These are phyloP conservation scores for Allium sativum DNA, from an alignment of 106 monocot genomes.

Conservation along the genomic window DNA sequence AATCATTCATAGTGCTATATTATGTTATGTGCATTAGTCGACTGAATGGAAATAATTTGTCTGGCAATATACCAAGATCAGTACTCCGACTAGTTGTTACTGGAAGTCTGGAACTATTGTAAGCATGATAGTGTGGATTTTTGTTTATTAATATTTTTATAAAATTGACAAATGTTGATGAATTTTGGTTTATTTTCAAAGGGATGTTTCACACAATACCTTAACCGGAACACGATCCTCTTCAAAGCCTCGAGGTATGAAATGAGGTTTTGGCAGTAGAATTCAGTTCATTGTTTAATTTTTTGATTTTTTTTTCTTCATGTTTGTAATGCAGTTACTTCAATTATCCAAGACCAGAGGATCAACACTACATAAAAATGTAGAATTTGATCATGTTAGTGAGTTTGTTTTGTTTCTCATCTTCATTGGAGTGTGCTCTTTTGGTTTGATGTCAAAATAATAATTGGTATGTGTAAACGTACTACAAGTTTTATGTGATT, in stretches of 20 bases:
- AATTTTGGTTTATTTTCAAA: not conserved
- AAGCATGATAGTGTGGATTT: not conserved
- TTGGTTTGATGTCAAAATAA: too few relatives aligned
- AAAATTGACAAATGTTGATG: not conserved
- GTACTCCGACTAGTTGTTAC: constrained; percentile 16
- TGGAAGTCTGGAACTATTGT: constrained; percentile 18
- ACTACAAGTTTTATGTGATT: too few relatives aligned
- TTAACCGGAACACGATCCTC: not conserved
- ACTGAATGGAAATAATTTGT: constrained; percentile 17
- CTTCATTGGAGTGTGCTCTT: too few relatives aligned
- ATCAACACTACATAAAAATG: not conserved
- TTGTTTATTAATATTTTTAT: not conserved
- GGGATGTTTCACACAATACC: constrained; percentile 7
- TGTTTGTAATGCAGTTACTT: constrained; percentile 1
- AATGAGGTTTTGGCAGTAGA: not conserved
- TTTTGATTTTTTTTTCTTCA: not conserved
- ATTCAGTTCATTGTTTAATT: not conserved
- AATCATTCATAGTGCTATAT: not conserved
- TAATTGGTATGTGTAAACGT: too few relatives aligned
- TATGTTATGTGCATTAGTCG: constrained; percentile 4
- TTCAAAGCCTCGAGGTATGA: constrained; percentile 1
- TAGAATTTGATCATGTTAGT: too few relatives aligned
- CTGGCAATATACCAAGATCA: constrained; percentile 13
- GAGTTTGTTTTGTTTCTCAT: too few relatives aligned
- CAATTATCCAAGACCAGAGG: not conserved